Evolutionary conservation across 768 basidiomycete genomes (phyloP).

Genomic region (Mycena epipterygia): DNA sequence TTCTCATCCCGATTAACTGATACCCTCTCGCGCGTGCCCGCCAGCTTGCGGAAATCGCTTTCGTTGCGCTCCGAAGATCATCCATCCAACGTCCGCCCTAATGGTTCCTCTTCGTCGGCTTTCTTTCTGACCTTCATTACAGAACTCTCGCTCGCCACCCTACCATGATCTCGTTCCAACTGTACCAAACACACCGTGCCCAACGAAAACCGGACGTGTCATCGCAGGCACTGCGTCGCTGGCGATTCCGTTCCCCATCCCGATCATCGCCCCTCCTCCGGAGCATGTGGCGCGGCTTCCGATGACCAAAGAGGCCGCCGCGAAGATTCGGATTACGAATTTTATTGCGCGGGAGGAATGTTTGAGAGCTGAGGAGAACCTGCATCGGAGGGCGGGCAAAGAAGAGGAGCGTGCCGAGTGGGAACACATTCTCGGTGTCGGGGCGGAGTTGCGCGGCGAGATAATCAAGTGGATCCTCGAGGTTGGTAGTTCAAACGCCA

Average conservation of each 20-base stretch:
- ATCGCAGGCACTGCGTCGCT: neutral
- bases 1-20: neutral
- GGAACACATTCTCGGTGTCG: conserved; percentile 48
- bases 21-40: conserved; percentile 39
- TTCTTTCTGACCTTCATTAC: neutral
- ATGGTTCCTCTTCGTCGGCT: neutral
- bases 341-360: conserved; percentile 58
- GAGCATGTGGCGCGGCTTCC: conserved; percentile 49
- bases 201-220: neutral
- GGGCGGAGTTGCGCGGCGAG: conserved; percentile 48
- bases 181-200: conserved; percentile 20
- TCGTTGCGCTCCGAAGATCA: conserved; percentile 52
- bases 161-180: conserved; percentile 7
- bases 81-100: conserved; percentile 27
- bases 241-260: conserved; percentile 46
- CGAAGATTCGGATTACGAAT: conserved; percentile 57
- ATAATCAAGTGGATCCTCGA: conserved; percentile 62
- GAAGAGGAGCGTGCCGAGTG: conserved; percentile 24
- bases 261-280: conserved; percentile 68
- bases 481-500: conserved; percentile 41
- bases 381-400: conserved; percentile 42
- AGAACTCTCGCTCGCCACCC: neutral
- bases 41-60: conserved; percentile 56
- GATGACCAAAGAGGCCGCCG: conserved; percentile 54
- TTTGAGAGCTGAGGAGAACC: conserved; percentile 49